phyloP scores from a whole-genome alignment of 1,284 basidiomycete species.

The Puccinia coronata region DNA sequence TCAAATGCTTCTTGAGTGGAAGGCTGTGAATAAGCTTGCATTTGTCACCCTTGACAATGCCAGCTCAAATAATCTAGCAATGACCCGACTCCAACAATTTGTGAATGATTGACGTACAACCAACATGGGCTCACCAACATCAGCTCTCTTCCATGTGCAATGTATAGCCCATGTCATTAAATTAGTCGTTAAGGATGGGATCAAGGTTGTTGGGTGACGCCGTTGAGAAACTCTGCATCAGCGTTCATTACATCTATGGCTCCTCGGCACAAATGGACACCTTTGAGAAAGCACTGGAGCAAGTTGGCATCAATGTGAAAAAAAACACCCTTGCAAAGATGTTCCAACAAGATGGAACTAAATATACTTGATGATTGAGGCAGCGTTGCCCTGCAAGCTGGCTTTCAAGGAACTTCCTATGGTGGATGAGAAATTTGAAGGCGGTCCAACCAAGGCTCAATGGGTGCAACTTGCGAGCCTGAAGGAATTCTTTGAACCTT shows the following conservation, averaged over 20 bases:
- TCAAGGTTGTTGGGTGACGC: neutral
- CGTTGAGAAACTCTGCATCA: neutral
- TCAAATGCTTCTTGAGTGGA: neutral
- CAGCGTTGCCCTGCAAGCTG: neutral
- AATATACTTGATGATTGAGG: neutral
- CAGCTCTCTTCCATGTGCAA: neutral
- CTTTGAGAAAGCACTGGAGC: neutral
- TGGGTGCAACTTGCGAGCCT: neutral
- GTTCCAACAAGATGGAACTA: neutral
- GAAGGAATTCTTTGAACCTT: neutral
- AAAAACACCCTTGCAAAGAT: neutral
- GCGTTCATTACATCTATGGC: neutral
- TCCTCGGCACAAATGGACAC: neutral
- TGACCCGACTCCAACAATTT: neutral
- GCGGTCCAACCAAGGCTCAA: neutral
- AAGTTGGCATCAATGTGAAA: neutral
- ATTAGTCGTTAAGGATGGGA: neutral
- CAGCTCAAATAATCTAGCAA: neutral
- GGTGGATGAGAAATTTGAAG: no score
- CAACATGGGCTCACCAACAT: no score
- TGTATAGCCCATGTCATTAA: neutral
- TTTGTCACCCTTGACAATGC: conserved; percentile 7
- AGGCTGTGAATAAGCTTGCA: neutral
- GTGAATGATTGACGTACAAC: neutral
- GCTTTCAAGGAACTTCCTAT: neutral